A percentile compares a stretch with the other conserved stretches of the same genome.
phyloP scores from a whole-genome alignment of 148 eudicot genomes.

The Camellia granthamiana region DNA sequence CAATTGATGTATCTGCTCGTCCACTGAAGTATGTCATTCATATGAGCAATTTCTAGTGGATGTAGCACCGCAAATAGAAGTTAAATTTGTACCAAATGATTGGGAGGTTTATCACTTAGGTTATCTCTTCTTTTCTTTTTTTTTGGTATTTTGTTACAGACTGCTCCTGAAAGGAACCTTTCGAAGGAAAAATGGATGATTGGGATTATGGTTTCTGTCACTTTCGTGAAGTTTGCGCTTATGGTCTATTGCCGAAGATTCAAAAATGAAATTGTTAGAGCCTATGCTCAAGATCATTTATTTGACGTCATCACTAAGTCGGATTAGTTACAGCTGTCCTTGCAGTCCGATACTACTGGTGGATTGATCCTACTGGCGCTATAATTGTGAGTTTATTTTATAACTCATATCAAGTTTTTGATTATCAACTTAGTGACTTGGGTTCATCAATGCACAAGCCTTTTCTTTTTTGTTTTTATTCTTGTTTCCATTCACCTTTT shows the following conservation, averaged over 20 bases:
- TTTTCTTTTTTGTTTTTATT: background rate
- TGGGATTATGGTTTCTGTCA: conserved; percentile 82
- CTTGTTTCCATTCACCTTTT: background rate
- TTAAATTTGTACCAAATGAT: background rate
- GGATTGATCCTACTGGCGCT: conserved; percentile 95
- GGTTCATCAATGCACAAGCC: background rate
- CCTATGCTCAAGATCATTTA: conserved; percentile 93
- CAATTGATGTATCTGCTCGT: background rate
- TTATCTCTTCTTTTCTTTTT: background rate
- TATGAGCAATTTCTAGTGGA: background rate
- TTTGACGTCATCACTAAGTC: conserved; percentile 83
- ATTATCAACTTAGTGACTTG: background rate
- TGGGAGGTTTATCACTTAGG: background rate
- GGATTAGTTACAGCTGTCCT: conserved; percentile 76
- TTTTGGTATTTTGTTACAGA: conserved; percentile 10
- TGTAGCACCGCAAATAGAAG: background rate
- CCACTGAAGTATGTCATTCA: background rate
- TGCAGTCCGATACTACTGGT: conserved; percentile 72
- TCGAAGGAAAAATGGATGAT: conserved; percentile 65
- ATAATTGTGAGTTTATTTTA: conserved; percentile 51
- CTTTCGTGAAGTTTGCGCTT: conserved; percentile 67
- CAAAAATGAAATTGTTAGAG: conserved; percentile 80
- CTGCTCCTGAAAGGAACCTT: conserved; percentile 16
- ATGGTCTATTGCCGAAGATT: conserved; percentile 83
- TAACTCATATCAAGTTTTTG: background rate